Conservation (phyloP, 129 eudicot species). For the Sambucus nigra region DNA sequence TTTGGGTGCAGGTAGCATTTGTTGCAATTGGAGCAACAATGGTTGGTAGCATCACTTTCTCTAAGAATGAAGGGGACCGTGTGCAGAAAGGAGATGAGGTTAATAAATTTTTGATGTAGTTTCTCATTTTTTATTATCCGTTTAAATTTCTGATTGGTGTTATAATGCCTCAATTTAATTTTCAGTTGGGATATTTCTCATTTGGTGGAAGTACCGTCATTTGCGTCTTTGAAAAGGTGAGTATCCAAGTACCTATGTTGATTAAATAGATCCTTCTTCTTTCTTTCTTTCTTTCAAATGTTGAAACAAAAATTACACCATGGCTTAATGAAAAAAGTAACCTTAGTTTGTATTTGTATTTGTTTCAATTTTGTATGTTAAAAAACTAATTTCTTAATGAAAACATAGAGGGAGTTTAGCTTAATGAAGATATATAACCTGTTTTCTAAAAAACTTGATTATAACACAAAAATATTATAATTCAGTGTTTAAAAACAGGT, state of each 20-base stretch:
- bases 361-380: no score
- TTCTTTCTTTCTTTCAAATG: no score
- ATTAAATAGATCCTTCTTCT: not conserved
- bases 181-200: conserved; percentile 94
- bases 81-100: conserved; percentile 97
- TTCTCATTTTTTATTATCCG: not conserved
- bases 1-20: conserved; percentile 70
- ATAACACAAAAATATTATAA: no score
- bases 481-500: no score
- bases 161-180: not conserved
- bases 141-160: not conserved
- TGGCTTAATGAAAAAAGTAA: no score
- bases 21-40: conserved; percentile 98
- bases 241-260: conserved; percentile 4
- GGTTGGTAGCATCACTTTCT: conserved; percentile 93
- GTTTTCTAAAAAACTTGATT: no score
- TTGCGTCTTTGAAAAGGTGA: conserved; percentile 93
- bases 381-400: no score
- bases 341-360: no score
- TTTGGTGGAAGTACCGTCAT: conserved; percentile 97
- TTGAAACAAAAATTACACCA: no score
- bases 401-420: no score
- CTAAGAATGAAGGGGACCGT: conserved; percentile 59
- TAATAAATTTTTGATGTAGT: conserved; percentile 1
- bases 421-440: no score